Conservation (phyloP, 75 land plant genomes). For the Azolla pinnata region DNA sequence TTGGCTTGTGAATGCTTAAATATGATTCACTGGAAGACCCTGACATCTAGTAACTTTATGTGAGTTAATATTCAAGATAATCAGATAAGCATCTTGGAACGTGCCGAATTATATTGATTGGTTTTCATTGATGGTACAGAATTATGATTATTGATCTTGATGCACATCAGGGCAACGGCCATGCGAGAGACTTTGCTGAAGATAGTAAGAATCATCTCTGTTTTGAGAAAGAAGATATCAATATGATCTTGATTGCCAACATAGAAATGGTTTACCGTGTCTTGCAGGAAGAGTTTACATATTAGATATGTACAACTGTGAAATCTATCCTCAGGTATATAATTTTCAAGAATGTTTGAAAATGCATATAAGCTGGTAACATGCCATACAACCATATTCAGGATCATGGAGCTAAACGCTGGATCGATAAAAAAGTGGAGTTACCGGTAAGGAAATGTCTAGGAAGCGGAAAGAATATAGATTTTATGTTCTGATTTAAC, state of each 20-base stretch:
- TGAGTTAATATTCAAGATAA: too few relatives aligned
- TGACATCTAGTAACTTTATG: too few relatives aligned
- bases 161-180: constrained; percentile 99
- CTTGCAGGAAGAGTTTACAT: constrained; percentile 81
- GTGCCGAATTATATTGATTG: neutral
- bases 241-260: too few relatives aligned
- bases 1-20: too few relatives aligned
- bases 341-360: neutral
- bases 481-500: too few relatives aligned
- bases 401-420: constrained; percentile 62
- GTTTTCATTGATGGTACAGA: constrained; percentile 23
- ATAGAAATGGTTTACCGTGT: too few relatives aligned
- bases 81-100: neutral
- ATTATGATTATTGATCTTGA: constrained; percentile 98
- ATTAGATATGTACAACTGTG: constrained; percentile 79
- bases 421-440: constrained; percentile 63
- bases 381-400: too few relatives aligned
- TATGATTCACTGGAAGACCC: too few relatives aligned
- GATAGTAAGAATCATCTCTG: constrained; percentile 44
- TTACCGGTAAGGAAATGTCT: constrained; percentile 34
- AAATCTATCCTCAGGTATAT: constrained; percentile 83
- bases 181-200: constrained; percentile 71
- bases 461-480: too few relatives aligned
- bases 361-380: neutral
- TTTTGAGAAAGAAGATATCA: neutral